Percentiles rank a stretch among this genome's conserved stretches.
Evolutionary conservation across 116 monocot species (phyloP).

Genomic region (Trichopus zeylanicus): DNA sequence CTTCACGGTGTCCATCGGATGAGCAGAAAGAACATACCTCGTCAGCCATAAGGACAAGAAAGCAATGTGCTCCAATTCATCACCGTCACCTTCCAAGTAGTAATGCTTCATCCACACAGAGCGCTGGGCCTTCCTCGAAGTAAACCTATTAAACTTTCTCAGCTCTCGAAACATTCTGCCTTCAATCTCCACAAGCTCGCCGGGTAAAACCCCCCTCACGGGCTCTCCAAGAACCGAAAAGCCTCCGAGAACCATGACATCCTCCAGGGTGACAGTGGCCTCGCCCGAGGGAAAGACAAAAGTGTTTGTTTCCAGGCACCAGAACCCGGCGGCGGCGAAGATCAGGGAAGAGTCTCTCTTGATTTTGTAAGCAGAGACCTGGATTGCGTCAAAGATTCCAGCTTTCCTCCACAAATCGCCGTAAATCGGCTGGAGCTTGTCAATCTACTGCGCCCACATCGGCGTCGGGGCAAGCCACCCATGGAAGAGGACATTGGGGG

Average conservation of each 20-base stretch:
- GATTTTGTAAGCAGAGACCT: constrained; percentile 25
- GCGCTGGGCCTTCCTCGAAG: constrained; percentile 34
- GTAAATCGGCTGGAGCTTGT: constrained; percentile 20
- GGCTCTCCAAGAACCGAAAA: constrained; percentile 37
- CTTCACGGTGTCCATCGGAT: constrained; percentile 27
- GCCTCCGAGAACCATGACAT: constrained; percentile 35
- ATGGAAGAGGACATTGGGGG: background rate
- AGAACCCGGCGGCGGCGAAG: constrained; percentile 13
- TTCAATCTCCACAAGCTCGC: constrained; percentile 24
- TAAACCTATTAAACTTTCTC: constrained; percentile 23
- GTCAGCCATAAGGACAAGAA: constrained; percentile 69
- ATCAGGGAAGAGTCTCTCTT: constrained; percentile 12
- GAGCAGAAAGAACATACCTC: constrained; percentile 40
- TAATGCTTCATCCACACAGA: constrained; percentile 41
- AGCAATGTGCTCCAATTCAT: constrained; percentile 56
- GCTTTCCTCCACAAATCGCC: constrained; percentile 24
- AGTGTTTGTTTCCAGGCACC: constrained; percentile 44
- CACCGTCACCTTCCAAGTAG: constrained; percentile 23
- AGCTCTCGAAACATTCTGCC: constrained; percentile 22
- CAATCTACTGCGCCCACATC: constrained; percentile 39
- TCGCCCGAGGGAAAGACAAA: constrained; percentile 54
- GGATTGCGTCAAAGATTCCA: constrained; percentile 37
- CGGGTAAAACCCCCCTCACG: constrained; percentile 15
- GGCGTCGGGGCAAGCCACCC: constrained; percentile 5
- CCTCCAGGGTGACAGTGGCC: constrained; percentile 43